These are phyloP conservation scores for Hippophae gyantsensis DNA, from an alignment of 306 rosid genomes.

Conservation along the genomic window DNA sequence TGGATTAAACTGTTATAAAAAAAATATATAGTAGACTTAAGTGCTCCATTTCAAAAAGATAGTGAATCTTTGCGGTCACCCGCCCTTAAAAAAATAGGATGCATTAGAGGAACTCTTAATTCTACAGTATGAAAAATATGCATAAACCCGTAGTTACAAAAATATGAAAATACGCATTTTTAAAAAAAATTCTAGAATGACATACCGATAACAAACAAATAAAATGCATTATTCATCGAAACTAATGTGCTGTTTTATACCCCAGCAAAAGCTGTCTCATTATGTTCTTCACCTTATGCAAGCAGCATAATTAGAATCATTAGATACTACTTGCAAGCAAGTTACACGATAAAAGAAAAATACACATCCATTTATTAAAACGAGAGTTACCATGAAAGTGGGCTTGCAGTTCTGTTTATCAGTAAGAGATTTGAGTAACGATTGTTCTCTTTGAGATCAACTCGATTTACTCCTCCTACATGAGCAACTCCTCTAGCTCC, in stretches of 20 bases:
- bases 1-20: too few species aligned
- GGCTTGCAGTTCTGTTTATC: constrained; percentile 87
- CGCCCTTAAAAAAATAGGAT: too few species aligned
- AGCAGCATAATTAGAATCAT: background rate
- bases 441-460: constrained; percentile 48
- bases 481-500: constrained; percentile 66
- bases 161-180: too few species aligned
- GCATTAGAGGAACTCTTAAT: too few species aligned
- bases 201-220: background rate
- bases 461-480: constrained; percentile 48
- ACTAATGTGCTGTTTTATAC: background rate
- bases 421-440: constrained; percentile 62
- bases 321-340: constrained; percentile 2
- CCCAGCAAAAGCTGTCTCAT: background rate
- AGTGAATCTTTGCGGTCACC: too few species aligned
- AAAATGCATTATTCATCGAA: background rate
- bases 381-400: constrained; percentile 60
- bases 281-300: background rate
- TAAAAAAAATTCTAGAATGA: too few species aligned
- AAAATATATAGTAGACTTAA: too few species aligned
- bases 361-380: background rate
- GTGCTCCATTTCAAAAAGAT: too few species aligned
- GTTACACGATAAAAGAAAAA: background rate
- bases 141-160: too few species aligned
- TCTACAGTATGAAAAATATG: too few species aligned